Base-by-base conservation (phyloP, 2,329 filamentous ascomycete species). In the Hypoxylon sp. region DNA sequence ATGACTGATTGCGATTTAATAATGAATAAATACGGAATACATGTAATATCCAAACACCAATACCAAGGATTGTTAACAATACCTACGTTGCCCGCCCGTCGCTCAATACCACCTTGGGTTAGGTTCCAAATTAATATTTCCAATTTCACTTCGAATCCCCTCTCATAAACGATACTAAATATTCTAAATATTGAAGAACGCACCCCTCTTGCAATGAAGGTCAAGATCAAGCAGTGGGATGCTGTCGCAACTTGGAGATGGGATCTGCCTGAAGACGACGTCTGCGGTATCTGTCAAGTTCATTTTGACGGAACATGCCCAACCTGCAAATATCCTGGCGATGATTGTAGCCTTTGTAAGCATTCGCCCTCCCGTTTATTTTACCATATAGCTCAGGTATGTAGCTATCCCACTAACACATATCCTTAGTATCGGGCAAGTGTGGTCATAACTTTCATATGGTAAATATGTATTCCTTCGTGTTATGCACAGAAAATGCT, bases 401-500 rank as follows among this genome's bases (percentile, higher is more conserved):
- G 36, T 55, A 41, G 46, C 53, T 12, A 47, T 25, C 6, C 11
- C 3, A 50, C 43, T 59, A 19, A 59, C 12, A 13, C 2, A 36
- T 13, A 45, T 12, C 19, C 26, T 30, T 63, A 97, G 93, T 97
- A 61, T 92, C 94, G 55, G 94, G 94, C 31, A 95, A 93, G 77
- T 99, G 94, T 74, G 93, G 91, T 4, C 94, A 99, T 72, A 96
- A 91, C 58, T 99, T 99, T 69, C 94, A 99, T 73, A 95, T 96
- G 90, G 91, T 95, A 72, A 62, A 78, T 65, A 13, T 16, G 49
- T 86, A 30, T 13, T 26, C 27, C 17, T 25, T 17, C 20, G 11
- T 34, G 11, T 7, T 5, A 7, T 9, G 42, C 19, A 13, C 25
- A 49, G 11, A 59, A 26, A 32, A 17, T 41, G 47, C 63, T 67